A percentile compares a stretch with the other conserved stretches of the same genome.
Evolutionary conservation across 1,284 basidiomycete genomes (phyloP).

Genomic region (Cerrena zonata): DNA sequence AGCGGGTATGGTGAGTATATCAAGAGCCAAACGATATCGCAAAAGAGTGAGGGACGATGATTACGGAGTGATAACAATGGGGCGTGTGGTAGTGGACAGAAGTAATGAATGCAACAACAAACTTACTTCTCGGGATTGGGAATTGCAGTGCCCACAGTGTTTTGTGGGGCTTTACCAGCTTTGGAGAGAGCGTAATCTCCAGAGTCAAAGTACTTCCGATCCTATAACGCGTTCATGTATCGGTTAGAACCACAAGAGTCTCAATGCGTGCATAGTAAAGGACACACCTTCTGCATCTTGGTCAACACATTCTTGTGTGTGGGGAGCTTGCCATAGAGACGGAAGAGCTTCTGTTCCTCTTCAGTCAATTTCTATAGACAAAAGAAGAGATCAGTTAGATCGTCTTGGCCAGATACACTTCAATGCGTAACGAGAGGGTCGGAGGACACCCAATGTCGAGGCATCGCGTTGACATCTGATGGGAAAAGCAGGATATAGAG

Average conservation of each 20-base stretch:
- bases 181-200: slow-evolving; percentile 96
- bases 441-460: too few relatives aligned
- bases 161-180: slow-evolving; percentile 84
- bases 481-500: background rate
- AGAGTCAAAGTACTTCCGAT: slow-evolving; percentile 97
- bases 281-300: slow-evolving; percentile 87
- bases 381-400: slow-evolving; percentile 1
- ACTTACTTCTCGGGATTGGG: slow-evolving; percentile 90
- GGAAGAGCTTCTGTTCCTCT: slow-evolving; percentile 92
- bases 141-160: slow-evolving; percentile 86
- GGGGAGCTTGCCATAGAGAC: slow-evolving; percentile 91
- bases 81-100: background rate
- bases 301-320: slow-evolving; percentile 86
- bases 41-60: background rate
- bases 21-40: background rate
- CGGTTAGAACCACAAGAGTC: slow-evolving; percentile 10
- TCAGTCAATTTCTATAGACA: slow-evolving; percentile 70
- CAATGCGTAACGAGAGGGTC: background rate
- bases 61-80: slow-evolving; percentile 9
- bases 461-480: slow-evolving; percentile 3
- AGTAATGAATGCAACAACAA: slow-evolving; percentile 8
- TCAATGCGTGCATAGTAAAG: slow-evolving; percentile 4
- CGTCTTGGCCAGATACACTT: background rate
- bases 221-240: slow-evolving; percentile 42
- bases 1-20: background rate